These are phyloP conservation scores for Backusella morwellensis DNA, from an alignment of 192 early-diverging fungal genomes.

Conservation along the genomic window DNA sequence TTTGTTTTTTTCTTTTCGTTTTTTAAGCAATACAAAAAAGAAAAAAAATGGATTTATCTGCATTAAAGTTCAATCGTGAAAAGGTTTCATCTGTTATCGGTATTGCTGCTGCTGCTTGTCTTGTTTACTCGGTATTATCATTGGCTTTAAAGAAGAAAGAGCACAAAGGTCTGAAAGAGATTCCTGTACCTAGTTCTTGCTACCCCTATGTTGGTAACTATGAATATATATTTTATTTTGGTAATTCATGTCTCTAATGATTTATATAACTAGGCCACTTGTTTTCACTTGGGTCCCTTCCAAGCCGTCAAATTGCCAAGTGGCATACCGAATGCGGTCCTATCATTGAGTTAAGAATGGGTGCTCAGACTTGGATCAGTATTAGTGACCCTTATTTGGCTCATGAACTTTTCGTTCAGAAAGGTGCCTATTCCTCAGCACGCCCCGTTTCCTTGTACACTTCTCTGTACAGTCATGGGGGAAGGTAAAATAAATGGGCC, in stretches of 20 bases:
- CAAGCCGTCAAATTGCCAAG: not conserved
- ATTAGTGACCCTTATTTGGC: constrained; percentile 1
- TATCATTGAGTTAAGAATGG: not conserved
- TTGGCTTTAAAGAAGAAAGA: not conserved
- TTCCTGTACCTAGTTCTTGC: not conserved
- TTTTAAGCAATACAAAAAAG: not conserved
- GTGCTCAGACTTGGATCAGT: not conserved
- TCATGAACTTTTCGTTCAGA: constrained; percentile 2
- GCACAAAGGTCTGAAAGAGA: not conserved
- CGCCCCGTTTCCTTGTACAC: not conserved
- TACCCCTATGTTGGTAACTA: constrained; percentile 7
- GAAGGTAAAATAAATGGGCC: not conserved
- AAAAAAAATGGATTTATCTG: not conserved
- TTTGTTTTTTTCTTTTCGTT: not conserved
- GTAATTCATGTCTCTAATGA: not conserved
- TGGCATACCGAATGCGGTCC: constrained; percentile 3
- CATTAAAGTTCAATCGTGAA: not conserved
- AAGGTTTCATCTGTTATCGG: not conserved
- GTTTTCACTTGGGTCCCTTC: not conserved
- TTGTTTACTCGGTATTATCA: not conserved
- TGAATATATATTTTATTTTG: not conserved
- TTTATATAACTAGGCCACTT: not conserved
- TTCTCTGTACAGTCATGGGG: not conserved
- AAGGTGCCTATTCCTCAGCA: not conserved
- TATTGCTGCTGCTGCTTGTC: not conserved